These are phyloP conservation scores for Hygrophoropsis aurantiaca DNA, from an alignment of 768 basidiomycete genomes.

Conservation along the genomic window DNA sequence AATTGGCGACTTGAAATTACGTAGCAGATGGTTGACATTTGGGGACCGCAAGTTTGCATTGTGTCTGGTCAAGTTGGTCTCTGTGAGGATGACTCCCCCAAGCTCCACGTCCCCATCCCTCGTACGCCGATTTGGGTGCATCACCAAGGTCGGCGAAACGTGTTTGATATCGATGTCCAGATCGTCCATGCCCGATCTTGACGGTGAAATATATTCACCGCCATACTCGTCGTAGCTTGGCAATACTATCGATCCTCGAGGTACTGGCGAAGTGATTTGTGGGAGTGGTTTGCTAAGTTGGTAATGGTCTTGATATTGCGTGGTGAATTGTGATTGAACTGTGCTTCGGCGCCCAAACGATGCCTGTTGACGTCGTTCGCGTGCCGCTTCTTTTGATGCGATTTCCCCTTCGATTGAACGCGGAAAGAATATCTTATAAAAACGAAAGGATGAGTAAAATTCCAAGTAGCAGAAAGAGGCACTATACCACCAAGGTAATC, in stretches of 20 bases:
- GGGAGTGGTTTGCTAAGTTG: background rate
- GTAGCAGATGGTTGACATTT: conserved; percentile 49
- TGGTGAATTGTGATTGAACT: background rate
- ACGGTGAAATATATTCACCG: background rate
- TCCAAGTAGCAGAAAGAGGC: background rate
- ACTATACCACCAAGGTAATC: conserved; percentile 68
- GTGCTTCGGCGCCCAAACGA: background rate
- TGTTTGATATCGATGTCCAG: conserved; percentile 10
- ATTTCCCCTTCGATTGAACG: conserved; percentile 72
- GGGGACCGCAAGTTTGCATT: conserved; percentile 31
- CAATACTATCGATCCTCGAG: conserved; percentile 8
- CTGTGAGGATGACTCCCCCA: conserved; percentile 31
- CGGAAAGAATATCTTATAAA: conserved; percentile 78
- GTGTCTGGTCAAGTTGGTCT: conserved; percentile 45
- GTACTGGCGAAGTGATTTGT: background rate
- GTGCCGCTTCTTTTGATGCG: conserved; percentile 46
- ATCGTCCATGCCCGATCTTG: conserved; percentile 36
- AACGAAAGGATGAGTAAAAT: too few species aligned
- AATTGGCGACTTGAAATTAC: conserved; percentile 70
- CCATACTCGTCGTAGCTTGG: conserved; percentile 32
- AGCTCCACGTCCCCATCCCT: conserved; percentile 20
- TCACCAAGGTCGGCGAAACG: conserved; percentile 1
- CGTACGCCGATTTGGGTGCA: conserved; percentile 27
- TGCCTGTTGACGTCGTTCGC: conserved; percentile 9
- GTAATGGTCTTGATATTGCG: background rate